A percentile compares a stretch with the other conserved stretches of the same genome.
Evolutionary conservation across 1,139 yeast species (phyloP).

Genomic region (Meyerozyma sp.): DNA sequence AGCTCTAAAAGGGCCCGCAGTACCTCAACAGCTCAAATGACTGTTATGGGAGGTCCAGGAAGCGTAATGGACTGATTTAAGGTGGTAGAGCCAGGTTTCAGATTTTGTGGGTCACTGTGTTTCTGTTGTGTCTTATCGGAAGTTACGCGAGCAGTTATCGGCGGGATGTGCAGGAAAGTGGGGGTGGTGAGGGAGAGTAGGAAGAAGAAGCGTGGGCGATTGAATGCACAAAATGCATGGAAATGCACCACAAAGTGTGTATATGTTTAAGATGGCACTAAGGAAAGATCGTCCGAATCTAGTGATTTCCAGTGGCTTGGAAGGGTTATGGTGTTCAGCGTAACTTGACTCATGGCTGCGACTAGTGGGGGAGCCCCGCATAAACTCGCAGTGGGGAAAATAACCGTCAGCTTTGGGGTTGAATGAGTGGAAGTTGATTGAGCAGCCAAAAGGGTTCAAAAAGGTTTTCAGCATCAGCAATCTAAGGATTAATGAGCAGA

Average conservation of each 20-base stretch:
- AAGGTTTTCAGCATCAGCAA: too few species aligned
- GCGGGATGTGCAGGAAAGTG: neutral
- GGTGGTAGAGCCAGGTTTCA: neutral
- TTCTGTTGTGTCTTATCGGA: neutral
- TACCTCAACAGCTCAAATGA: neutral
- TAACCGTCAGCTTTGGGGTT: too few species aligned
- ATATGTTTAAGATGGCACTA: too few species aligned
- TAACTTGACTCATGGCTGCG: neutral
- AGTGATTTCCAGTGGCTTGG: too few species aligned
- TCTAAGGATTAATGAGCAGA: too few species aligned
- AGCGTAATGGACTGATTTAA: neutral
- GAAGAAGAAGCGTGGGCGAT: neutral
- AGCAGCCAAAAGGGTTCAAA: too few species aligned
- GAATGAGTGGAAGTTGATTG: too few species aligned
- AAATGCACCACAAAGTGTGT: too few species aligned
- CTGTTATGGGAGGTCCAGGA: neutral
- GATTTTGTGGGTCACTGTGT: neutral
- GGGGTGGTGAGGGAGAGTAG: neutral
- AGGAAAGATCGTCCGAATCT: too few species aligned
- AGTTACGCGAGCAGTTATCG: neutral
- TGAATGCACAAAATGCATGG: too few species aligned
- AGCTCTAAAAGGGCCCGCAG: neutral
- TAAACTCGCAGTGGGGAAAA: too few species aligned
- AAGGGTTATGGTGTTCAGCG: neutral
- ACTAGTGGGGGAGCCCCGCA: too few species aligned